Evolutionary conservation across 768 basidiomycete species (phyloP), one percentile per base, ranked within the genome.

Genomic region (Mycena capillaripes): DNA sequence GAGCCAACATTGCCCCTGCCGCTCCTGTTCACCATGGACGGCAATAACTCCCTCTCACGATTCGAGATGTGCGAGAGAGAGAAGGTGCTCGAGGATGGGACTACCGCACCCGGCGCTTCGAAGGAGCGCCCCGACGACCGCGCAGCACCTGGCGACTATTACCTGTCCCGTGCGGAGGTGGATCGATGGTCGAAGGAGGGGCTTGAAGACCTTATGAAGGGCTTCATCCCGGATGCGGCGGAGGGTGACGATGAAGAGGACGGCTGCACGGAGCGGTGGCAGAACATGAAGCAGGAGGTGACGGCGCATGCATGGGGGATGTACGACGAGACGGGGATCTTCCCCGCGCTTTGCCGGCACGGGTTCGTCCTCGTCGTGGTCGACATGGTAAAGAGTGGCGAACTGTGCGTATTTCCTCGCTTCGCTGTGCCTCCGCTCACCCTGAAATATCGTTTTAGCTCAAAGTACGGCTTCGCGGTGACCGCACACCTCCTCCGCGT

Each of bases 331-430:
- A n/a, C n/a, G n/a, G n/a, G n/a, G n/a, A n/a, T n/a, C n/a, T n/a
- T n/a, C n/a, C n/a, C n/a, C n/a, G n/a, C n/a, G n/a, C n/a, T n/a
- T 8, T 85, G 84, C 71, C 69, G 76, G 1, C 83, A 85, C 78
- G 81, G 82, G 0, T 74, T 82, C 0, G 65, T 81, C 27, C 67
- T 82, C 2, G 76, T 73, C 60, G 53, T 83, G 0, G 71, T 68
- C 0, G 84, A 85, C 58, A 83, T 84, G 82, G 58, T 83, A 9
- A 42, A 56, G 8, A 82, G 81, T 64, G 81, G 84, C 4, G 81
- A 85, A 68, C 64, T 84, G 84, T 84, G 74, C 55, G 82, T 78
- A 30, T 30, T 19, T 19, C 3, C 1, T 30, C n/a, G n/a, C n/a
- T n/a, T n/a, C n/a, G n/a, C n/a, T n/a, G n/a, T n/a, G n/a, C n/a